These are phyloP conservation scores for Oryza glaberrima DNA, from an alignment of 176 grass and related monocot genomes.

Conservation along the genomic window DNA sequence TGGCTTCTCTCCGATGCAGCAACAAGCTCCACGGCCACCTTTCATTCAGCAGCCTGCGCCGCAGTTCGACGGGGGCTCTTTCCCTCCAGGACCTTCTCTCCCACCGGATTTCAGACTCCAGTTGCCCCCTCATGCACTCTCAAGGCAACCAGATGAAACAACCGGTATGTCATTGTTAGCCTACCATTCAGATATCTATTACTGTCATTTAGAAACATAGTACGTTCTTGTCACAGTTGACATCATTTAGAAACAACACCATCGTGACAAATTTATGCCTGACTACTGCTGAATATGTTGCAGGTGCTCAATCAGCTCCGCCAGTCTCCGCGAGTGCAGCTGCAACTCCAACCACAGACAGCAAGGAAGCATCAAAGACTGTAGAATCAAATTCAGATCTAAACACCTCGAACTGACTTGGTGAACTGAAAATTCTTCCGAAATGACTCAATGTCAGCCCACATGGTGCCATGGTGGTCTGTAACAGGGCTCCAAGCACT, in stretches of 20 bases:
- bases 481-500: slow-evolving; percentile 37
- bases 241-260: neutral
- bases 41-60: slow-evolving; percentile 53
- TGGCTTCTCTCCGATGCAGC: slow-evolving; percentile 52
- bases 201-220: neutral
- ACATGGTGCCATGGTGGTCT: slow-evolving; percentile 26
- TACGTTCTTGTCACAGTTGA: neutral
- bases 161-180: slow-evolving; percentile 42
- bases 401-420: slow-evolving; percentile 52
- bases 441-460: slow-evolving; percentile 30
- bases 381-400: slow-evolving; percentile 43
- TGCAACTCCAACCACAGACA: slow-evolving; percentile 40
- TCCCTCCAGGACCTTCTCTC: slow-evolving; percentile 48
- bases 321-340: slow-evolving; percentile 31
- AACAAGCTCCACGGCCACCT: slow-evolving; percentile 41
- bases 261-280: neutral
- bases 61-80: slow-evolving; percentile 49
- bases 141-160: slow-evolving; percentile 50
- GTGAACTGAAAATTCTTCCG: slow-evolving; percentile 30
- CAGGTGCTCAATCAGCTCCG: slow-evolving; percentile 59
- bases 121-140: slow-evolving; percentile 59
- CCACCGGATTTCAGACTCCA: slow-evolving; percentile 74
- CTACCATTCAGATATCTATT: neutral
- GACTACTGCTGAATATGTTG: slow-evolving; percentile 7
- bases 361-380: slow-evolving; percentile 36